phyloP scores from a whole-genome alignment of 306 rosid species.

The Rosa lucieae region DNA sequence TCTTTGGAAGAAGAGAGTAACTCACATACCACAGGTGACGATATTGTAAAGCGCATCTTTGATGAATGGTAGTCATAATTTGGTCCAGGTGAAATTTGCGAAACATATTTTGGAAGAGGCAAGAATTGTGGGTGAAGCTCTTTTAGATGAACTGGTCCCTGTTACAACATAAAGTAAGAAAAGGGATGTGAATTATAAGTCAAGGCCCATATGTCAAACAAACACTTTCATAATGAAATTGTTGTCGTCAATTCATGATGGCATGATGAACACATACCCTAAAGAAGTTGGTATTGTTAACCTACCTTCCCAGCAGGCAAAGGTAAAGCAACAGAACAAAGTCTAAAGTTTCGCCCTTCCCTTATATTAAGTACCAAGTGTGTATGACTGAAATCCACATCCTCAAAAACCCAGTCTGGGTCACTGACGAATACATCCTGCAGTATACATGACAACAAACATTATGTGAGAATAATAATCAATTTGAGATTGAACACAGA shows the following conservation, averaged over 20 bases:
- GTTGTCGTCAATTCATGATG: slow-evolving; percentile 10
- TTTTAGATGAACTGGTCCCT: slow-evolving; percentile 60
- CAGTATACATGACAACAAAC: slow-evolving; percentile 24
- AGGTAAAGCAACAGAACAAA: slow-evolving; percentile 76
- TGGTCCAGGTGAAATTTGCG: slow-evolving; percentile 86
- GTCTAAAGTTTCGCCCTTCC: slow-evolving; percentile 59
- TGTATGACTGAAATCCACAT: slow-evolving; percentile 76
- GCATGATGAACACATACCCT: slow-evolving; percentile 24
- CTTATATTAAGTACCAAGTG: slow-evolving; percentile 66
- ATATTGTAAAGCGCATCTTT: slow-evolving; percentile 72
- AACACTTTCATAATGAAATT: background rate
- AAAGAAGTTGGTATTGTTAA: slow-evolving; percentile 20
- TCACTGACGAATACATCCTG: slow-evolving; percentile 67
- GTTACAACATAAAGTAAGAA: slow-evolving; percentile 32
- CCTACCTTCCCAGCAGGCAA: slow-evolving; percentile 68
- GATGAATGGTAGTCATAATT: slow-evolving; percentile 82
- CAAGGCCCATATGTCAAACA: background rate
- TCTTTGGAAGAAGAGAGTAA: slow-evolving; percentile 7
- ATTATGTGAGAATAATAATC: slow-evolving; percentile 7
- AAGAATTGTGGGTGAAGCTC: slow-evolving; percentile 58
- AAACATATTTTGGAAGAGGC: slow-evolving; percentile 78
- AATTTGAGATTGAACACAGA: slow-evolving; percentile 8
- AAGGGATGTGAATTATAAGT: slow-evolving; percentile 17
- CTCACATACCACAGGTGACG: slow-evolving; percentile 86
- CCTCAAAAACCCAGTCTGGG: slow-evolving; percentile 52